These are phyloP conservation scores for Limnanthes douglasii DNA, from an alignment of 345 rosid genomes.

Conservation along the genomic window DNA sequence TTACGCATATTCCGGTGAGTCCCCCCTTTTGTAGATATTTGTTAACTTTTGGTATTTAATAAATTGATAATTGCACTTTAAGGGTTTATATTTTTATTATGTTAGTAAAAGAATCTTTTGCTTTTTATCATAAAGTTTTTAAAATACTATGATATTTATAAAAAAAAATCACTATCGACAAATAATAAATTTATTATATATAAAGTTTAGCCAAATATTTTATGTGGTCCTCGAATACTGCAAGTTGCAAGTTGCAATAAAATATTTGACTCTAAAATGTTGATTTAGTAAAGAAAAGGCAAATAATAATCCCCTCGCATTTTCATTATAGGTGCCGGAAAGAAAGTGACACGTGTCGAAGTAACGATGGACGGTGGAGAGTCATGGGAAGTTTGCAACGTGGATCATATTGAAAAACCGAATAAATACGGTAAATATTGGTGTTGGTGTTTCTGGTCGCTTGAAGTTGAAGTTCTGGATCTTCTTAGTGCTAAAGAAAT, in stretches of 20 bases:
- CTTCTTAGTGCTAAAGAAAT: constrained; percentile 67
- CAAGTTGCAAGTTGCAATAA: background rate
- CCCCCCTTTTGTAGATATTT: no score
- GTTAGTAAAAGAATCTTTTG: no score
- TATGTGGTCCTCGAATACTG: no score
- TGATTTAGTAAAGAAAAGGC: no score
- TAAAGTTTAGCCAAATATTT: no score
- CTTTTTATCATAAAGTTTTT: no score
- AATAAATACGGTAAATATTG: constrained; percentile 62
- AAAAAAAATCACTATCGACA: background rate
- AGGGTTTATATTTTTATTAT: no score
- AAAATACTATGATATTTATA: no score
- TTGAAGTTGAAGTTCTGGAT: constrained; percentile 73
- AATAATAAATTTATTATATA: background rate
- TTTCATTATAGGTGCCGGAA: constrained; percentile 59
- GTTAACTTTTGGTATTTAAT: no score
- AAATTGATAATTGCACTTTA: no score
- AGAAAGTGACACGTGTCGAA: constrained; percentile 89
- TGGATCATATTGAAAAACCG: constrained; percentile 64
- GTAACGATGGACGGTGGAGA: constrained; percentile 92
- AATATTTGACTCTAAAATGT: no score
- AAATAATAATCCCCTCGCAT: no score
- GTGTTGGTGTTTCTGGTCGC: constrained; percentile 99
- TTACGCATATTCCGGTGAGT: constrained; percentile 77
- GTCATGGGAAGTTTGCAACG: constrained; percentile 66